Percentiles rank a stretch among this genome's conserved stretches.
These are phyloP conservation scores for Coniosporium apollinis DNA, from an alignment of 495 filamentous ascomycete species.

Conservation along the genomic window DNA sequence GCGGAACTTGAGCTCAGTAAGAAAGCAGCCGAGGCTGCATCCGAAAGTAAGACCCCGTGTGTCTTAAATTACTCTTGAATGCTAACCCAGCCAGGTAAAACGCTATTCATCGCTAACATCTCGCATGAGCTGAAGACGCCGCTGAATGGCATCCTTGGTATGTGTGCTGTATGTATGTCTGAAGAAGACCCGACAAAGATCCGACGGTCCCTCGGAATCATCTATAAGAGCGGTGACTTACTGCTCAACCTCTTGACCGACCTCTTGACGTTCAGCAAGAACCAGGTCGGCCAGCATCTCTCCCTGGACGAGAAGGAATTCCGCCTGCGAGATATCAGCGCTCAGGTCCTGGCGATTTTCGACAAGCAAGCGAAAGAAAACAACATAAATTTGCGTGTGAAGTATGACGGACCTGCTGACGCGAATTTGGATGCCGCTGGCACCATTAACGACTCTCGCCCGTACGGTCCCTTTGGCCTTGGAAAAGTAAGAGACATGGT, in stretches of 20 bases:
- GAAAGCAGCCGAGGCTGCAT: conserved; percentile 77
- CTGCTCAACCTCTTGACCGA: conserved; percentile 80
- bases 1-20: conserved; percentile 74
- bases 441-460: conserved; percentile 10
- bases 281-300: conserved; percentile 71
- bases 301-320: conserved; percentile 76
- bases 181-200: conserved; percentile 62
- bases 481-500: conserved; percentile 55
- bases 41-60: conserved; percentile 90
- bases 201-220: conserved; percentile 63
- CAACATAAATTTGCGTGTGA: conserved; percentile 51
- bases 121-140: conserved; percentile 90
- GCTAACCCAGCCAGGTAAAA: too few species aligned
- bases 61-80: too few species aligned
- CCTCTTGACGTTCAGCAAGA: conserved; percentile 80
- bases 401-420: conserved; percentile 40
- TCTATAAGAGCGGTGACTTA: conserved; percentile 83
- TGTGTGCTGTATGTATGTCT: conserved; percentile 82
- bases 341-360: conserved; percentile 71
- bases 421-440: conserved; percentile 11
- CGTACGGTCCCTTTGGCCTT: conserved; percentile 40
- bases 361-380: conserved; percentile 74
- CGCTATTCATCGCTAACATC: conserved; percentile 89
- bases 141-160: conserved; percentile 81
- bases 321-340: conserved; percentile 55